Evolutionary conservation across 768 basidiomycete genomes (phyloP).

Genomic region (Collybiopsis luxurians): DNA sequence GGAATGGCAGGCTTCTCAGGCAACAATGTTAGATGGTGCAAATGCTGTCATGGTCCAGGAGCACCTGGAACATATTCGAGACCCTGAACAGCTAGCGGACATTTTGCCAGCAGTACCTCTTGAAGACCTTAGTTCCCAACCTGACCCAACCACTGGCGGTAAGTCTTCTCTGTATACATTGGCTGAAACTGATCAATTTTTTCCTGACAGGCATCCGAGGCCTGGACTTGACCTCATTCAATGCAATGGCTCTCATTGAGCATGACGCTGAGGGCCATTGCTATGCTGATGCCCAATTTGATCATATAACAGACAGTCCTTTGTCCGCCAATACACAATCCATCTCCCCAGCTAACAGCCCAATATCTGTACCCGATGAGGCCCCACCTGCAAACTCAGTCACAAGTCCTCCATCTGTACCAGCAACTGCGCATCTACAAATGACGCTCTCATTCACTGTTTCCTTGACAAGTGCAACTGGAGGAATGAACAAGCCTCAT

Average conservation of each 20-base stretch:
- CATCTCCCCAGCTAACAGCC: too few relatives aligned
- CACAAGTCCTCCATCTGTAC: too few relatives aligned
- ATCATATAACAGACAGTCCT: too few relatives aligned
- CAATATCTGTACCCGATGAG: too few relatives aligned
- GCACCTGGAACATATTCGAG: neutral
- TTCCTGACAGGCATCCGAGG: neutral
- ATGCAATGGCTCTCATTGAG: neutral
- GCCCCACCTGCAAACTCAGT: too few relatives aligned
- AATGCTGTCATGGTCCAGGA: neutral
- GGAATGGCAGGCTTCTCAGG: neutral
- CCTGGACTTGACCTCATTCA: neutral
- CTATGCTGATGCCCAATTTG: neutral
- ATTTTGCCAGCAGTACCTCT: neutral
- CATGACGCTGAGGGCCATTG: neutral
- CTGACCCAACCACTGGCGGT: neutral
- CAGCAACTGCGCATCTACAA: too few relatives aligned
- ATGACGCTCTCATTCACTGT: too few relatives aligned
- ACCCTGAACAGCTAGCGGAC: neutral
- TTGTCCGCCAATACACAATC: too few relatives aligned
- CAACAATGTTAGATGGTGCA: neutral
- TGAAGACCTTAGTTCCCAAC: neutral
- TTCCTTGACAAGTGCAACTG: too few relatives aligned
- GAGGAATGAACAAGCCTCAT: too few relatives aligned
- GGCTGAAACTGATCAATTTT: neutral
- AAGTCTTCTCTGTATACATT: too few relatives aligned